Evolutionary conservation across 345 rosid genomes (phyloP).

Genomic region (Ceriops zippeliana): DNA sequence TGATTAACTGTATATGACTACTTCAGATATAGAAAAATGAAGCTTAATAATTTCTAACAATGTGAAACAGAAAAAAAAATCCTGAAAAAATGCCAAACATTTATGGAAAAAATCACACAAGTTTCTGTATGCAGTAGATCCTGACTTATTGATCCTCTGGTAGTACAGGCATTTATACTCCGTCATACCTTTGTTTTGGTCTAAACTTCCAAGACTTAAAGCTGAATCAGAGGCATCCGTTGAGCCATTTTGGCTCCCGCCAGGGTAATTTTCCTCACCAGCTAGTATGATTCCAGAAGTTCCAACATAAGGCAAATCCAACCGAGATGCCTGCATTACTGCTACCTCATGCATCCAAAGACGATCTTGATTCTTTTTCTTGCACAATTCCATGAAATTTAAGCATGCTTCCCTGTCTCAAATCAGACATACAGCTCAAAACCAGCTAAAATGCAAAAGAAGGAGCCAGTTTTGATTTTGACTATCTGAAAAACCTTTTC

Average conservation of each 20-base stretch:
- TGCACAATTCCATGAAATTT: constrained; percentile 82
- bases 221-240: constrained; percentile 43
- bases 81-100: too few relatives aligned
- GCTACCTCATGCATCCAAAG: constrained; percentile 93
- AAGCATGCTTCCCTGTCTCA: constrained; percentile 84
- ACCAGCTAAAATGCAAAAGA: background rate
- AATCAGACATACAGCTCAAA: constrained; percentile 6
- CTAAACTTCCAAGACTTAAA: constrained; percentile 51
- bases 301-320: constrained; percentile 67
- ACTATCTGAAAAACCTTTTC: background rate
- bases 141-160: constrained; percentile 1
- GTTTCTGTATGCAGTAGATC: background rate
- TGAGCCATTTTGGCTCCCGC: constrained; percentile 38
- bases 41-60: too few relatives aligned
- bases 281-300: constrained; percentile 82
- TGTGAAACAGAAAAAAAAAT: too few relatives aligned
- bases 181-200: constrained; percentile 52
- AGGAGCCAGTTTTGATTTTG: background rate
- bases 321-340: constrained; percentile 83
- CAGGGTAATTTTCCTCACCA: constrained; percentile 56
- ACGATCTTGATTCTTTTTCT: constrained; percentile 90
- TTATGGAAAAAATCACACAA: background rate
- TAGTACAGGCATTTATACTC: background rate
- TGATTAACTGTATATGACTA: too few relatives aligned
- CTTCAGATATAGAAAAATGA: too few relatives aligned